These are phyloP conservation scores for Alloteropsis semialata DNA, from an alignment of 176 grass and related monocot species.

Conservation along the genomic window DNA sequence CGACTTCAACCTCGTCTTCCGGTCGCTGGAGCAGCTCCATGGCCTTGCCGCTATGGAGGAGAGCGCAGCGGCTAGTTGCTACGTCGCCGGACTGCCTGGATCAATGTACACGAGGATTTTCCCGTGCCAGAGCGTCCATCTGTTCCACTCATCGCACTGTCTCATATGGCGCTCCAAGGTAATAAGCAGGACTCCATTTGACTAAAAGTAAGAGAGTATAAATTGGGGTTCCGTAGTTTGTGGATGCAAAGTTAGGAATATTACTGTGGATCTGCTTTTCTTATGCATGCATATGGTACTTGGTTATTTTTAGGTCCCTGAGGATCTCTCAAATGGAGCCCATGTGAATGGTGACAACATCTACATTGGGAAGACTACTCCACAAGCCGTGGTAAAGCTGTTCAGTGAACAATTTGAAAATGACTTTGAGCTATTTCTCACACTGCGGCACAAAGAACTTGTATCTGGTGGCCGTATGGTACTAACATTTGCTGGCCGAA, in stretches of 20 bases:
- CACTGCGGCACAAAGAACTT: conserved; percentile 26
- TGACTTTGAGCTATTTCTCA: conserved; percentile 37
- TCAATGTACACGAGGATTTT: conserved; percentile 49
- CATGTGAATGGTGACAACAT: conserved; percentile 28
- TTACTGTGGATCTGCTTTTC: not conserved
- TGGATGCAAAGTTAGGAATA: not conserved
- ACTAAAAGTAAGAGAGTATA: not conserved
- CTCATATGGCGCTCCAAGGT: conserved; percentile 58
- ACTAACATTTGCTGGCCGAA: conserved; percentile 35
- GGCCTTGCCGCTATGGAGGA: not conserved
- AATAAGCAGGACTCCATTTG: not conserved
- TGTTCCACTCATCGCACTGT: conserved; percentile 46
- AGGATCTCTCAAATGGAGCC: conserved; percentile 21
- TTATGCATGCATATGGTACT: not conserved
- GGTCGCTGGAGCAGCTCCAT: conserved; percentile 4
- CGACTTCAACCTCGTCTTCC: conserved; percentile 59
- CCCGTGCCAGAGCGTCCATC: conserved; percentile 40
- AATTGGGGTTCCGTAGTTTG: not conserved
- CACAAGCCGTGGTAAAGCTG: not conserved
- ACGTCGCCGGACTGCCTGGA: conserved; percentile 33
- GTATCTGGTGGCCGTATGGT: conserved; percentile 29
- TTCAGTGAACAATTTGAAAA: conserved; percentile 38
- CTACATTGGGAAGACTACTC: conserved; percentile 7
- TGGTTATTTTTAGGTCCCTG: conserved; percentile 18
- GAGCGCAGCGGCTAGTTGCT: not conserved